Conservation (phyloP, 73 alveolate genomes). For the Paramecium bursaria region DNA sequence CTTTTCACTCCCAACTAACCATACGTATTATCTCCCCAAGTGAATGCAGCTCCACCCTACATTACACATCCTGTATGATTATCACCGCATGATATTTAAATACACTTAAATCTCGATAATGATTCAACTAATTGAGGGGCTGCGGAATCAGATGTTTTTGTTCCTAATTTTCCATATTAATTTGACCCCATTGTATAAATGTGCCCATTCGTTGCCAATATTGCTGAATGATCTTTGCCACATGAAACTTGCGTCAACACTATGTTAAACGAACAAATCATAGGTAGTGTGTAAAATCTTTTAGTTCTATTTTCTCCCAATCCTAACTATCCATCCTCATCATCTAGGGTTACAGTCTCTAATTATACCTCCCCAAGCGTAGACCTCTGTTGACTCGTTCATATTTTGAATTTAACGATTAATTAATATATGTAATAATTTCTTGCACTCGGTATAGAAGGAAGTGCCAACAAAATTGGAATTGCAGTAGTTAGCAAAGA, state of each 20-base stretch:
- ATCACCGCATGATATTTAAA: constrained; percentile 74
- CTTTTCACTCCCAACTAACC: constrained; percentile 31
- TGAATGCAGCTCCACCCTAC: not conserved
- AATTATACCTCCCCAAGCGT: constrained; percentile 79
- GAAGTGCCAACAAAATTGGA: constrained; percentile 93
- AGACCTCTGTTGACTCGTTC: constrained; percentile 67
- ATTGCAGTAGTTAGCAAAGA: constrained; percentile 87
- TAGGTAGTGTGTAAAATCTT: constrained; percentile 65
- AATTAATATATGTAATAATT: constrained; percentile 44
- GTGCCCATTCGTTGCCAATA: constrained; percentile 72
- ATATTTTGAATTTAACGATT: constrained; percentile 55
- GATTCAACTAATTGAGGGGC: constrained; percentile 78
- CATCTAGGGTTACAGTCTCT: constrained; percentile 61
- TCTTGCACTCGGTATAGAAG: constrained; percentile 92
- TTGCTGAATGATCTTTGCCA: constrained; percentile 82
- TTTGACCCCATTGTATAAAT: constrained; percentile 78
- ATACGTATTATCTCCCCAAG: constrained; percentile 38
- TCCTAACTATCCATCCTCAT: constrained; percentile 79
- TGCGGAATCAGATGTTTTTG: constrained; percentile 33
- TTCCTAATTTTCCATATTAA: constrained; percentile 73
- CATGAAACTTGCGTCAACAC: constrained; percentile 69
- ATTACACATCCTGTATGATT: constrained; percentile 64
- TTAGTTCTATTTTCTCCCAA: constrained; percentile 61
- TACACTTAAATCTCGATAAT: constrained; percentile 22
- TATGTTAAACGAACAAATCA: constrained; percentile 75